Percentiles rank a stretch among this genome's conserved stretches.
phyloP scores from a whole-genome alignment of 2,329 filamentous ascomycete genomes.

The Fusarium ramigenum region DNA sequence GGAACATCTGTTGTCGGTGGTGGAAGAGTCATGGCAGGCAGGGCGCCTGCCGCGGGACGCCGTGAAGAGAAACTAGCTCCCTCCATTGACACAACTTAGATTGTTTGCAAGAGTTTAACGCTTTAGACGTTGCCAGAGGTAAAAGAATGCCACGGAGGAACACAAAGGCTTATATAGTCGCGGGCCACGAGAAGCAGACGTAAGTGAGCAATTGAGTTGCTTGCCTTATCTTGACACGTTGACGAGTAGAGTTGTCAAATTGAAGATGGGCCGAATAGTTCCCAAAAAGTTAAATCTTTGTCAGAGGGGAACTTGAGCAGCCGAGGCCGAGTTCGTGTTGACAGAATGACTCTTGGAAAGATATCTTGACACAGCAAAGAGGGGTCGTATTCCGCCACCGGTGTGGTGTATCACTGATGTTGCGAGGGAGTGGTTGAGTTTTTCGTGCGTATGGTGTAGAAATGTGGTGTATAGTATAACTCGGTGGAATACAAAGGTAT shows the following conservation, averaged over 20 bases:
- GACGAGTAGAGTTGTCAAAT: neutral
- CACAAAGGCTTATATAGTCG: neutral
- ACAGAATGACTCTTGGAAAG: slow-evolving; percentile 19
- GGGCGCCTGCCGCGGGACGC: slow-evolving; percentile 46
- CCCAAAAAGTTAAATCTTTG: neutral
- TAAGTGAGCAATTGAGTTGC: neutral
- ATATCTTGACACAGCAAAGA: slow-evolving; percentile 15
- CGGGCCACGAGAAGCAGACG: neutral
- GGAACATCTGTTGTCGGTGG: slow-evolving; percentile 49
- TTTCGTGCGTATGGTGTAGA: slow-evolving; percentile 14
- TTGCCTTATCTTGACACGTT: neutral
- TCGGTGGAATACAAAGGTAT: neutral
- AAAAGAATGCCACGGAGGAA: neutral
- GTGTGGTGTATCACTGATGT: neutral
- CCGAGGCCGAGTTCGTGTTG: slow-evolving; percentile 1
- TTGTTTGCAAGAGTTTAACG: neutral
- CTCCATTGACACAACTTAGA: slow-evolving; percentile 41
- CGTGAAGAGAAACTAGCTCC: slow-evolving; percentile 47
- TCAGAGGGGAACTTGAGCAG: neutral
- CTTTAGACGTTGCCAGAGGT: neutral
- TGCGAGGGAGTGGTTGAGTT: slow-evolving; percentile 13
- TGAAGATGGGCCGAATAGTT: neutral
- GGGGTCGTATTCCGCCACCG: slow-evolving; percentile 13
- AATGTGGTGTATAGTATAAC: neutral
- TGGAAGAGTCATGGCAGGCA: slow-evolving; percentile 50